Base-by-base conservation (phyloP, 345 rosid genomes). In the Lumnitzera racemosa region DNA sequence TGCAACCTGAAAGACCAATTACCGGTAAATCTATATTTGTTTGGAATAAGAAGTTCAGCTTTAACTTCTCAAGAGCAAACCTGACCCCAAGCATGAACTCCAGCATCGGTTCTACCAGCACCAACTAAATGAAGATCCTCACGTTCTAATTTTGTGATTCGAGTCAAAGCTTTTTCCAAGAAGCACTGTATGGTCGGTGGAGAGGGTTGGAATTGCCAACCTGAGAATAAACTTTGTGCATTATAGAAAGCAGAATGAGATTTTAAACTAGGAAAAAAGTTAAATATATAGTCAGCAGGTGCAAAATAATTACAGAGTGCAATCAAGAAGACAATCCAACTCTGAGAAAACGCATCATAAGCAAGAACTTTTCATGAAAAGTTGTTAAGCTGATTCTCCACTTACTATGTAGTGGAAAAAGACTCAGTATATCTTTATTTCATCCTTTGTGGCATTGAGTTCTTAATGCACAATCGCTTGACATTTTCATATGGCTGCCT, bases 31-130 rank as follows among this genome's bases (percentile, higher is more conserved):
- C 62, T 63, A 64, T 36, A 27, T 53, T 62, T 41, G 15, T 20
- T 53, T 41, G 46, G 47, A 29, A 46, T 46, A 15, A 41, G 46
- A 49, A 46, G 27, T 4, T 15, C 14, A 11, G 11, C 31, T 23
- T 29, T 3, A 53, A 9, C 27, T 12, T 63, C 47, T 53, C 24
- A 68, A 51, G 62, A 67, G 31, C 68, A 54, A 76, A 89, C 98
- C 95, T 91, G 98, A 59, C 98, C 98, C 90, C 84, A 81, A 58
- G 98, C 98, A 67, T 92, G 98, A 67, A 92, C 98, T 56, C 96
- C 98, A 36, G 86, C 72, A 74, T 89, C 98, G 6, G 98, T 92
- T 73, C 96, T 76, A 61, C 96, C 79, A 0, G 98, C 95, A 52
- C 92, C 98, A 59, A 87, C 96, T 13, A 91, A 69, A 56, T 16